Base-by-base conservation (phyloP, 495 filamentous ascomycete species). In the Penicillium taxi region DNA sequence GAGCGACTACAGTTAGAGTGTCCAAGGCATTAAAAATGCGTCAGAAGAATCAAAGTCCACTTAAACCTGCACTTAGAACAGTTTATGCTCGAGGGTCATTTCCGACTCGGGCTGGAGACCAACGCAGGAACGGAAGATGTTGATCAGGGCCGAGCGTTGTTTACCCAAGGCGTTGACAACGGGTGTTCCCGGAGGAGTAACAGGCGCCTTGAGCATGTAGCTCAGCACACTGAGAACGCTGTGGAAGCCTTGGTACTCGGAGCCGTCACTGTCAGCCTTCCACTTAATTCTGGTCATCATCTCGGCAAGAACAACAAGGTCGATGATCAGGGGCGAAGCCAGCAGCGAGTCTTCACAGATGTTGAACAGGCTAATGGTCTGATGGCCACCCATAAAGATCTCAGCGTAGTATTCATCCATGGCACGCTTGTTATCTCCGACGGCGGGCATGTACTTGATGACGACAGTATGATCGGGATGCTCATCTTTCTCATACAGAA, bases 1-100 rank as follows among this genome's bases (percentile, higher is more conserved):
- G 61, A 64, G 54, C 46, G 61, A 47, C 56, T 55, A 45, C 41
- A 60, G 61, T 64, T 62, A 49, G 48, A 34, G 24, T 25, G 18
- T 13, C 17, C 24, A 12, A 37, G 11, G 17, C 9, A 22, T 23
- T 19, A n/a, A 8, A 2, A 37, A 19, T 15, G 12, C 15, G 14
- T 12, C 8, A 2, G 5, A 5, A 21, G 18, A 19, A 11, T 23
- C n/a, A 9, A 5, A 9, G 6, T 29, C 26, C 19, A 15, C 9
- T n/a, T n/a, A 15, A n/a, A 14, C 5, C 11, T 6, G 16, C 2
- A 11, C 20, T 26, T 32, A 39, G 21, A 39, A 32, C 40, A 96
- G 75, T 81, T 96, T 99, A 72, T 99, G 91, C 77, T 99, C 91
- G 26, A 99, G 76, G 32, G 90, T 96, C 93, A 99, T 96, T 61